Base-by-base conservation (phyloP, 495 filamentous ascomycete genomes). In the Ramalina intermedia region DNA sequence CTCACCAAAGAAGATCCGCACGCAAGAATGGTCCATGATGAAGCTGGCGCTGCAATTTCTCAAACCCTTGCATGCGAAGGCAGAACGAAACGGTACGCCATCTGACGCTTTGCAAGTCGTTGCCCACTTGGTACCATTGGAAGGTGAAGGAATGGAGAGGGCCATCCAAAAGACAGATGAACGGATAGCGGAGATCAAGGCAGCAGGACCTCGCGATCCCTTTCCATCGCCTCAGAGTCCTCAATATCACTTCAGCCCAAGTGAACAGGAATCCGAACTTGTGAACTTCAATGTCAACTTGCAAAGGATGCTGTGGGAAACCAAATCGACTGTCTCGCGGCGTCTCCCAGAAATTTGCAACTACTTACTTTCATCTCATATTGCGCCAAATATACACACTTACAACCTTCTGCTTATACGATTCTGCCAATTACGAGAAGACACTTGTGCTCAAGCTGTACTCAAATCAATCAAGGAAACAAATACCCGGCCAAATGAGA, bases 341-440 rank as follows among this genome's bases (percentile, higher is more conserved):
- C 18, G 56, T 66, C 58, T 81, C 8, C 70, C 68, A 3, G 79
- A 76, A 54, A 71, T 88, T 23, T 84, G 78, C 61, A 80, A 79
- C 56, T 81, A 82, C 60, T 61, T 89, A 3, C 67, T 85, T 12
- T 62, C 73, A 3, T 75, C 70, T 4, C 51, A 63, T 4, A 61
- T 72, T 4, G 71, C 79, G 5, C 82, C 82, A 2, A 71, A 69
- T 45, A 67, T 81, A 14, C 57, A 71, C 29, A 87, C 79, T 11
- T 87, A 80, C 65, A 85, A 85, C 55, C 65, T 70, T 27, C 66
- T 89, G 21, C 71, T 89, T 16, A 55, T 66, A 13, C 67, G 69
- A 24, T 75, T 89, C 40, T 71, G 70, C 36, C 62, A 65, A 26
- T 60, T 78, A 13, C 61, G 68, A 41, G 66, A 69, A 35, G 60